Percentiles rank a stretch among this genome's conserved stretches.
phyloP scores from a whole-genome alignment of 306 rosid species.

The Pterocarpus macrocarpus region DNA sequence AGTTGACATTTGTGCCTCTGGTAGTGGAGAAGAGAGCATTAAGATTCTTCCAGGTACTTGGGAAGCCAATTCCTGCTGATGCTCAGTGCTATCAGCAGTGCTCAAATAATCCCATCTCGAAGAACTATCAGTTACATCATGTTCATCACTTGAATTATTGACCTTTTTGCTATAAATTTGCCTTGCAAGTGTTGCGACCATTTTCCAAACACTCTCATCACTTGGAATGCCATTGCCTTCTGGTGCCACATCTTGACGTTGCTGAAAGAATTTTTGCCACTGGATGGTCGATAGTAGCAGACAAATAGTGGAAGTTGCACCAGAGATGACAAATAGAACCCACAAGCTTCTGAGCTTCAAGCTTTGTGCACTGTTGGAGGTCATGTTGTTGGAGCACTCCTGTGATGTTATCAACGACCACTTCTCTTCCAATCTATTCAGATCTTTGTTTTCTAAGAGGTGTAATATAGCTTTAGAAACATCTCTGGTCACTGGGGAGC shows the following conservation, averaged over 20 bases:
- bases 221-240: conserved; percentile 36
- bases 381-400: conserved; percentile 45
- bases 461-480: conserved; percentile 63
- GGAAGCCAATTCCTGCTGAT: conserved; percentile 28
- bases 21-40: conserved; percentile 18
- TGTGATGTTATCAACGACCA: conserved; percentile 48
- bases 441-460: conserved; percentile 53
- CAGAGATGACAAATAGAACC: conserved; percentile 65
- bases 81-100: conserved; percentile 9
- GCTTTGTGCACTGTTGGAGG: conserved; percentile 32
- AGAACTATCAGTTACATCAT: conserved; percentile 30
- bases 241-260: conserved; percentile 19
- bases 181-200: conserved; percentile 19
- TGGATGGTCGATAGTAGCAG: conserved; percentile 46
- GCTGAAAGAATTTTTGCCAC: conserved; percentile 2
- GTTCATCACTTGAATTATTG: conserved; percentile 19
- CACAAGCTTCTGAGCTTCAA: conserved; percentile 62
- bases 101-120: conserved; percentile 27
- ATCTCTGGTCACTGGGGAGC: conserved; percentile 75
- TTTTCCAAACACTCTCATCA: conserved; percentile 39
- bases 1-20: conserved; percentile 11
- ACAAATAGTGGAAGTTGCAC: conserved; percentile 63
- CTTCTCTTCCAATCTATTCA: conserved; percentile 51
- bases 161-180: conserved; percentile 34
- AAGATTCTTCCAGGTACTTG: not conserved